Evolutionary conservation across 148 eudicot genomes (phyloP).

Genomic region (Polygonum maritimum): DNA sequence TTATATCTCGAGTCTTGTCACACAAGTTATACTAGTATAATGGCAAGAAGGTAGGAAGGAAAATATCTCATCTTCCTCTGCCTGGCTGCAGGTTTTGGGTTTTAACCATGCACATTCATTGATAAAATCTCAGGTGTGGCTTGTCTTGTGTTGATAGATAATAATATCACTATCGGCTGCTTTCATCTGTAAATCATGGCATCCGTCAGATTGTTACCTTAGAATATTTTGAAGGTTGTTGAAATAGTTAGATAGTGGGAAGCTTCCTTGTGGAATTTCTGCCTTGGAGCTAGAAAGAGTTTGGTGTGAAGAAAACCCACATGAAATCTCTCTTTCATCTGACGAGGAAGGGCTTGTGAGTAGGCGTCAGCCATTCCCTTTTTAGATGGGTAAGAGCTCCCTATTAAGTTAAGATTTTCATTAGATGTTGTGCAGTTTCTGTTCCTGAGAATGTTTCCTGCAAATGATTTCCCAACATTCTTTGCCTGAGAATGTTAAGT

Average conservation of each 20-base stretch:
- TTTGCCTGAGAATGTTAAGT: not conserved
- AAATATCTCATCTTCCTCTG: not conserved
- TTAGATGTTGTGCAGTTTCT: too few relatives aligned
- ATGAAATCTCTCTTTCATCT: not conserved
- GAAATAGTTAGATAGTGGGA: not conserved
- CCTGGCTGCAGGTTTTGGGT: not conserved
- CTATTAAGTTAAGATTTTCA: too few relatives aligned
- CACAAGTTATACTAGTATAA: not conserved
- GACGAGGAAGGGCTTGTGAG: not conserved
- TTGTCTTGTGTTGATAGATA: conserved; percentile 1
- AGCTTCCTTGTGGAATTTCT: not conserved
- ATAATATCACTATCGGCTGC: not conserved
- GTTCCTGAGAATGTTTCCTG: not conserved
- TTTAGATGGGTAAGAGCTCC: not conserved
- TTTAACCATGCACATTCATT: not conserved
- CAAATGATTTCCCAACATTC: not conserved
- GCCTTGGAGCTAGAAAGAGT: not conserved
- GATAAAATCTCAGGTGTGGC: not conserved
- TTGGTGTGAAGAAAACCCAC: conserved; percentile 1
- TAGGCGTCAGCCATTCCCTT: not conserved
- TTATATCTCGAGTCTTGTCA: not conserved
- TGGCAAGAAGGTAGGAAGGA: not conserved
- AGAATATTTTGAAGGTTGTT: conserved; percentile 6
- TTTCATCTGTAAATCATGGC: conserved; percentile 8
- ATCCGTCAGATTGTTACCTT: not conserved